phyloP scores from a whole-genome alignment of 108 stramenopile species.

The Skeletonema menzelii region DNA sequence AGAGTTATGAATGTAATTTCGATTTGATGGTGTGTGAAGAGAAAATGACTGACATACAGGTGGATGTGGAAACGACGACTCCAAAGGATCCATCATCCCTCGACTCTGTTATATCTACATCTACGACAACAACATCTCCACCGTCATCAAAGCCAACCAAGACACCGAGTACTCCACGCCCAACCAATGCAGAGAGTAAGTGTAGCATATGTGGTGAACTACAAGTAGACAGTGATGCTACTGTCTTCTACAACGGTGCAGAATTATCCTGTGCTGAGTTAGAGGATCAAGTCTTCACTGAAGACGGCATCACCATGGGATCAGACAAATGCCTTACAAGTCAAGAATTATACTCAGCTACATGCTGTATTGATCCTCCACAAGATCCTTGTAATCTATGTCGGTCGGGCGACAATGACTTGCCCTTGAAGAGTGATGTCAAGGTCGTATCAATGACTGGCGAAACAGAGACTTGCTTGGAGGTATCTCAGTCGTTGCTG shows the following conservation, averaged over 20 bases:
- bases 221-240: conserved; percentile 19
- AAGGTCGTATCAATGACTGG: conserved; percentile 13
- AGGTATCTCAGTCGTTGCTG: conserved; percentile 21
- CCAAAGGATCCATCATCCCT: neutral
- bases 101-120: neutral
- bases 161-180: neutral
- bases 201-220: conserved; percentile 33
- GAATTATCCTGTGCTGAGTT: conserved; percentile 30
- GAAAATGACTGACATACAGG: neutral
- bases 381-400: conserved; percentile 36
- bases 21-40: conserved; percentile 25
- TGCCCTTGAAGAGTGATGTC: conserved; percentile 19
- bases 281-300: conserved; percentile 18
- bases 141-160: neutral
- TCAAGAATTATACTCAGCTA: conserved; percentile 16
- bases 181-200: neutral
- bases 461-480: conserved; percentile 11
- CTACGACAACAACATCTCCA: neutral
- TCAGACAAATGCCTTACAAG: conserved; percentile 26
- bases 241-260: conserved; percentile 20
- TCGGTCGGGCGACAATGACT: conserved; percentile 7
- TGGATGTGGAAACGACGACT: neutral
- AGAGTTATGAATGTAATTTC: conserved; percentile 6
- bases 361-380: conserved; percentile 30
- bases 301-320: conserved; percentile 11